Conservation (phyloP, 2,329 filamentous ascomycete genomes). For the Diaporthe vaccinii region DNA sequence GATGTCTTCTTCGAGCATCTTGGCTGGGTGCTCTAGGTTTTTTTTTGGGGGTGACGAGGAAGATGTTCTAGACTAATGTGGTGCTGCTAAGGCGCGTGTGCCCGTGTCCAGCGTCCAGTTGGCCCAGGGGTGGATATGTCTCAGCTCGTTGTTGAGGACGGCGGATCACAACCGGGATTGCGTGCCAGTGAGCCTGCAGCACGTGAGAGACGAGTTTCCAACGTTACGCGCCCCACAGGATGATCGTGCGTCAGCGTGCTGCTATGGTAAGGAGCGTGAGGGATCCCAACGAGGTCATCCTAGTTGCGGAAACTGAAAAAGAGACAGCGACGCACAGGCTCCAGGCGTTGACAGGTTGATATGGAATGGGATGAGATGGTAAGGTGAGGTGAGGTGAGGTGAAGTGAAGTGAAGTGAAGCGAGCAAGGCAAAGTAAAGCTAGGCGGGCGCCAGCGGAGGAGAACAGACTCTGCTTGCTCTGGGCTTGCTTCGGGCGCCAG, state of each 20-base stretch:
- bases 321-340: neutral
- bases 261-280: constrained; percentile 21
- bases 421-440: neutral
- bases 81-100: neutral
- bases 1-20: constrained; percentile 30
- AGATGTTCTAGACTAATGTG: neutral
- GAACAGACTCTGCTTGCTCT: constrained; percentile 1
- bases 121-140: neutral
- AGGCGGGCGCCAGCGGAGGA: constrained; percentile 8
- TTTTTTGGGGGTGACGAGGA: neutral
- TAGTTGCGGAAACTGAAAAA: neutral
- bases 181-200: constrained; percentile 15
- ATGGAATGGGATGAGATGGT: neutral
- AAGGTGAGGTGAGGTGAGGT: neutral
- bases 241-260: neutral
- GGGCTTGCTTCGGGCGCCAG: neutral
- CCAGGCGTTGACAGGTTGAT: neutral
- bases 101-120: neutral
- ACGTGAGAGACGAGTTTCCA: neutral
- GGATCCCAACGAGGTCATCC: constrained; percentile 22
- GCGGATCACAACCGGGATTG: constrained; percentile 23
- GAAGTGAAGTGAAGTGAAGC: neutral
- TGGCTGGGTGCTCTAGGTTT: neutral
- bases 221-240: neutral
- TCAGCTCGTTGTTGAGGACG: constrained; percentile 10